These are phyloP conservation scores for Nadsonia commutata DNA, from an alignment of 1,139 yeast genomes.

Conservation along the genomic window DNA sequence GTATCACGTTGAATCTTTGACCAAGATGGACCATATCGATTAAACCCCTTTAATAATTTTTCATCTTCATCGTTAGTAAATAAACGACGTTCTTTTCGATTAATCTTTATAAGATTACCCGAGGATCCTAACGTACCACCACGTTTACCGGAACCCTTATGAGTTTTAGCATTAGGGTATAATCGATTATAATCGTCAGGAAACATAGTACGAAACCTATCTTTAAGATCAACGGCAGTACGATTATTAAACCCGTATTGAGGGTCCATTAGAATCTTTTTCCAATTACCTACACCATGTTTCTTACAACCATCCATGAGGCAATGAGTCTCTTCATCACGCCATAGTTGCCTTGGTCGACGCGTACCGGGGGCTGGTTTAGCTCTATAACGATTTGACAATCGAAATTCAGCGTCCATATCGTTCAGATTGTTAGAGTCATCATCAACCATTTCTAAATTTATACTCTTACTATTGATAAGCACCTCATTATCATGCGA, in stretches of 20 bases:
- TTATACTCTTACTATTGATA: neutral
- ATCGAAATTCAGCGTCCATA: neutral
- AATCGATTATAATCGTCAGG: slow-evolving; percentile 30
- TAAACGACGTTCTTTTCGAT: slow-evolving; percentile 29
- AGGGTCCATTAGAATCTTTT: slow-evolving; percentile 29
- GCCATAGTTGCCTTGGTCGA: slow-evolving; percentile 27
- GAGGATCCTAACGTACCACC: slow-evolving; percentile 9
- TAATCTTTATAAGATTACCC: slow-evolving; percentile 22
- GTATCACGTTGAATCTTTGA: slow-evolving; percentile 47
- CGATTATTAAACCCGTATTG: slow-evolving; percentile 26
- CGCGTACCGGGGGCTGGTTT: slow-evolving; percentile 13
- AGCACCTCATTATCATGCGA: neutral
- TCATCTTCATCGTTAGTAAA: slow-evolving; percentile 66
- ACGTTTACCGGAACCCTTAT: slow-evolving; percentile 16
- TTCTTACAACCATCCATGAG: slow-evolving; percentile 29
- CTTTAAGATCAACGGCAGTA: slow-evolving; percentile 30
- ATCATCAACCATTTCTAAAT: slow-evolving; percentile 1
- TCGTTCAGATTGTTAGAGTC: neutral
- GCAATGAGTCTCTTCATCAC: slow-evolving; percentile 28
- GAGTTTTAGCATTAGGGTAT: slow-evolving; percentile 31
- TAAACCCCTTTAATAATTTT: slow-evolving; percentile 49
- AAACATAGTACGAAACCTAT: slow-evolving; percentile 29
- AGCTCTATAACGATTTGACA: neutral
- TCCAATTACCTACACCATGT: slow-evolving; percentile 34
- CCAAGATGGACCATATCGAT: slow-evolving; percentile 76